Percentiles rank a stretch among this genome's conserved stretches.
Evolutionary conservation across 2,329 filamentous ascomycete species (phyloP).

Genomic region (Phialemoniopsis sp.): DNA sequence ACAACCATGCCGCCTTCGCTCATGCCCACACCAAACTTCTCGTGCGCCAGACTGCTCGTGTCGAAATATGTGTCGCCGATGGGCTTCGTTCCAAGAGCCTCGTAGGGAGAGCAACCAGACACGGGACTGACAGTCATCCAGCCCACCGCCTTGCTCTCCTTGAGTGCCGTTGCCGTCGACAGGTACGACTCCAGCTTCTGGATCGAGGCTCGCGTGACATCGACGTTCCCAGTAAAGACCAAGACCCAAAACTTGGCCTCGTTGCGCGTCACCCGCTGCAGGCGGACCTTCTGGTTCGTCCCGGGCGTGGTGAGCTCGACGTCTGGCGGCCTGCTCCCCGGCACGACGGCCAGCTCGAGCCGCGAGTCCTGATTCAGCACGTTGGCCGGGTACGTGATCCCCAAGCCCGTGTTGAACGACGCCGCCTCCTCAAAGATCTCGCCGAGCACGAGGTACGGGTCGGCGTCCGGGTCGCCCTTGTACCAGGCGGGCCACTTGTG

Average conservation of each 20-base stretch:
- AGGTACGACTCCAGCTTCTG: conserved; percentile 9
- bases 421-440: conserved; percentile 54
- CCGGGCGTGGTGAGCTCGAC: conserved; percentile 37
- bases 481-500: conserved; percentile 31
- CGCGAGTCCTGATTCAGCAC: conserved; percentile 31
- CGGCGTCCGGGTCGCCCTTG: conserved; percentile 31
- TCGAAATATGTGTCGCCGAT: conserved; percentile 52
- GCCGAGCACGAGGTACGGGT: conserved; percentile 43
- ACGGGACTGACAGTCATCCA: conserved; percentile 40
- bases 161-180: conserved; percentile 11
- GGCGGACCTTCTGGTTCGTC: conserved; percentile 33
- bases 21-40: conserved; percentile 16
- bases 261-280: conserved; percentile 40
- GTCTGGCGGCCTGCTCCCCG: conserved; percentile 42
- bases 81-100: conserved; percentile 37
- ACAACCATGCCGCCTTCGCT: conserved; percentile 15
- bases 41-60: conserved; percentile 15
- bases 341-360: conserved; percentile 13
- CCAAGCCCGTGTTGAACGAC: conserved; percentile 57
- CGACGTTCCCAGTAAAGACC: conserved; percentile 31
- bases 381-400: conserved; percentile 49
- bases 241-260: conserved; percentile 33
- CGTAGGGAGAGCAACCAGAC: conserved; percentile 35
- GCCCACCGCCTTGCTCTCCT: conserved; percentile 23
- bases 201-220: conserved; percentile 12